Evolutionary conservation across 2,329 filamentous ascomycete genomes (phyloP), one percentile per base, ranked within the genome.

Genomic region (Verticillium klebahnii): DNA sequence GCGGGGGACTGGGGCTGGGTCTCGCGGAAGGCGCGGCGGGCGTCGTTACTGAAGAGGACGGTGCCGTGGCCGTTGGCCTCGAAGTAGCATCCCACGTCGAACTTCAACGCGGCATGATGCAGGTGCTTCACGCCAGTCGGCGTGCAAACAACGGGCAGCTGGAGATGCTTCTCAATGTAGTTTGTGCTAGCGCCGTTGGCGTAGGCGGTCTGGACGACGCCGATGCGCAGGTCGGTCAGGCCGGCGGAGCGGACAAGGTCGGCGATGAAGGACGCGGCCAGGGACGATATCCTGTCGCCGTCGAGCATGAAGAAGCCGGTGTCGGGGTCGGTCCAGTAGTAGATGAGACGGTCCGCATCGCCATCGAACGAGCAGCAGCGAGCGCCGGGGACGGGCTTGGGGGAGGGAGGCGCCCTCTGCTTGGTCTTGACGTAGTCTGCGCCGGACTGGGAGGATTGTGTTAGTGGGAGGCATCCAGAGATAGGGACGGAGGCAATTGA

Each of bases 21-120:
- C 69, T 86, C 89, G 67, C 83, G 84, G 78, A 99, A 96, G 57
- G 86, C 84, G 68, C 89, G 89, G 56, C 94, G 80, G 4, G 94
- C 94, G 63, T 91, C 88, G 62, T 90, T 86, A 1, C 92, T 96
- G 82, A 99, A 99, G 60, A 98, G 89, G 39, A 98, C 90, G 11
- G 95, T 99, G 67, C 95, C 95, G 76, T 99, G 95, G 34, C 95
- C 95, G 73, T 99, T 99, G 67, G 95, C 95, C 80, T 99, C 95
- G 71, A 99, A 99, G 80, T 99, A 99, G 59, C 98, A 92, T 62
- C 95, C 95, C 61, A 98, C 89, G 70, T 99, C 95, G 69, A 96
- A 97, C 67, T 93, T 91, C 70, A 91, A 88, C 45, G 95, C 95
- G n/a, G 92, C 95, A 72, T 98, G 95, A 78, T 99, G 95, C 65